Conservation (phyloP, 106 monocot species). For the Iris macrosiphon region DNA sequence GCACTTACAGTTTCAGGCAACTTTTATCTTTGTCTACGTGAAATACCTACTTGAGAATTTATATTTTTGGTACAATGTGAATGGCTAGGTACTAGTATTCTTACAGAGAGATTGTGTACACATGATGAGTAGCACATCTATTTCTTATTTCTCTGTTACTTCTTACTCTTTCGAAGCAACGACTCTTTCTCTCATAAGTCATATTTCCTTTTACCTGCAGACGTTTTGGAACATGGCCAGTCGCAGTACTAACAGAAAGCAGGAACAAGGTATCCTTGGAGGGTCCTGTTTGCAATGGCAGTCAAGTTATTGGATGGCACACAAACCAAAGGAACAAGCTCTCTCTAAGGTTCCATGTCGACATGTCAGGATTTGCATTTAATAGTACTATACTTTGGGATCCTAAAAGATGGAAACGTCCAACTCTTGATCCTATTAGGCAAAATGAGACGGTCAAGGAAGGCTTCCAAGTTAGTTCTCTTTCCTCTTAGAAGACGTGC, state of each 20-base stretch:
- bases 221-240: conserved; percentile 75
- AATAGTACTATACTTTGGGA: conserved; percentile 84
- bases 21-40: too few relatives aligned
- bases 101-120: too few relatives aligned
- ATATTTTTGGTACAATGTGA: too few relatives aligned
- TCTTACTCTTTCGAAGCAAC: too few relatives aligned
- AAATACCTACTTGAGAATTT: too few relatives aligned
- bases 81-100: too few relatives aligned
- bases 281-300: conserved; percentile 61
- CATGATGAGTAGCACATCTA: too few relatives aligned
- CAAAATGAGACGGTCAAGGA: conserved; percentile 20
- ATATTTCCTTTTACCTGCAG: conserved; percentile 20
- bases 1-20: too few relatives aligned
- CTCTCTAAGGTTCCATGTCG: conserved; percentile 42
- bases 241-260: conserved; percentile 32
- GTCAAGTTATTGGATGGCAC: conserved; percentile 58
- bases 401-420: conserved; percentile 52
- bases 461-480: not conserved
- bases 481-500: not conserved
- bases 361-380: conserved; percentile 72
- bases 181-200: conserved; percentile 7
- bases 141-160: too few relatives aligned
- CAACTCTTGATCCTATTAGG: conserved; percentile 27
- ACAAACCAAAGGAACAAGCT: conserved; percentile 28
- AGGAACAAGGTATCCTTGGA: conserved; percentile 38